Evolutionary conservation across 1,139 yeast genomes (phyloP).

Genomic region (Entelexis sorbosivorans): DNA sequence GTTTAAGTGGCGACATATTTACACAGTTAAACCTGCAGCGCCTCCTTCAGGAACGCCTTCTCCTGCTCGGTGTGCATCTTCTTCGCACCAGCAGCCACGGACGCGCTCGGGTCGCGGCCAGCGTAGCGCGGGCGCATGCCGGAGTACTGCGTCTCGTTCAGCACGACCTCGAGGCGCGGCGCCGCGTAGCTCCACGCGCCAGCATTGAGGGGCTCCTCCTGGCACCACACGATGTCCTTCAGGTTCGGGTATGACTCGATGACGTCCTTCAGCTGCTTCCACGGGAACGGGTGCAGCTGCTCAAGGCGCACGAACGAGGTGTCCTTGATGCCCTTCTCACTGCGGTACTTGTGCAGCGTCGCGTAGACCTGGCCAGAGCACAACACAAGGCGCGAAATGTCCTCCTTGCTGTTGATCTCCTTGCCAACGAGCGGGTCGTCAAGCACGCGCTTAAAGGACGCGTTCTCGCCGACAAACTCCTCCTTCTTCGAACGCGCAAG

Average conservation of each 20-base stretch:
- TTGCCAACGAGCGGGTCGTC: conserved; percentile 81
- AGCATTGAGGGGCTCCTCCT: conserved; percentile 98
- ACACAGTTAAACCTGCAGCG: conserved; percentile 34
- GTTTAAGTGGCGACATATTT: background rate
- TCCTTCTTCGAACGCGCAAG: conserved; percentile 74
- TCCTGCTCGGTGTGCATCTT: conserved; percentile 81
- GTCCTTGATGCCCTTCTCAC: conserved; percentile 56
- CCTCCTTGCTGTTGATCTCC: conserved; percentile 64
- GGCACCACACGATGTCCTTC: conserved; percentile 91
- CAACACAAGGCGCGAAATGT: conserved; percentile 76
- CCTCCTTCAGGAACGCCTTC: conserved; percentile 71
- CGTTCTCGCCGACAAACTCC: conserved; percentile 82
- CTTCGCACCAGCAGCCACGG: conserved; percentile 97
- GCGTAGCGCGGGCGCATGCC: conserved; percentile 63
- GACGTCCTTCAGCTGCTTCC: conserved; percentile 78
- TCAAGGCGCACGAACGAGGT: conserved; percentile 86
- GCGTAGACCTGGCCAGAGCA: conserved; percentile 93
- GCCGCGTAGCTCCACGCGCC: conserved; percentile 72
- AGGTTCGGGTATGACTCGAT: conserved; percentile 69
- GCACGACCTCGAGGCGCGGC: conserved; percentile 71
- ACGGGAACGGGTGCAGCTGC: conserved; percentile 99
- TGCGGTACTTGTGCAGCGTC: conserved; percentile 82
- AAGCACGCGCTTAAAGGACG: conserved; percentile 84
- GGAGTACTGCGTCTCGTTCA: conserved; percentile 62
- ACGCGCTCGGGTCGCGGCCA: conserved; percentile 96